A percentile compares a stretch with the other conserved stretches of the same genome.
Evolutionary conservation across 1,139 yeast species (phyloP).

Genomic region (Yarrowia galli): DNA sequence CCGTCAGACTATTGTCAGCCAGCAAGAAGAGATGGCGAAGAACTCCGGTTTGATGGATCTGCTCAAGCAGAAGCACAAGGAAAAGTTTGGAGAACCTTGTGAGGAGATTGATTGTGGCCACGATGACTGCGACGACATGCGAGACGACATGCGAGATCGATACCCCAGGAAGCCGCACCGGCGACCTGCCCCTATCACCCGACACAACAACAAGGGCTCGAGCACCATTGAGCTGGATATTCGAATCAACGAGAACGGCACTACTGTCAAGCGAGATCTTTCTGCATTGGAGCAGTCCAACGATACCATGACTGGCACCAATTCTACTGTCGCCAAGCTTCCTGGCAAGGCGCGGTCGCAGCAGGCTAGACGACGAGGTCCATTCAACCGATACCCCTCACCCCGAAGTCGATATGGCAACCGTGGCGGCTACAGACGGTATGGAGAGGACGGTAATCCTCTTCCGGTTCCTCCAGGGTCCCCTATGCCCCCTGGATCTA

Average conservation of each 20-base stretch:
- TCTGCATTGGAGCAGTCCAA: background rate
- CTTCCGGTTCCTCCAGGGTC: background rate
- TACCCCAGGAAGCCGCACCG: background rate
- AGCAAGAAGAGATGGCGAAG: conserved; percentile 20
- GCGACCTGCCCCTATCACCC: conserved; percentile 3
- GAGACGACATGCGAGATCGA: conserved; percentile 11
- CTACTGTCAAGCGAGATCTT: conserved; percentile 29
- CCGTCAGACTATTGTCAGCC: conserved; percentile 19
- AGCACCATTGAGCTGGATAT: conserved; percentile 30
- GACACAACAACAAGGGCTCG: conserved; percentile 17
- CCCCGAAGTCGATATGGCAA: conserved; percentile 6
- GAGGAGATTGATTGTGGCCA: conserved; percentile 30
- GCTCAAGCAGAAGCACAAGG: conserved; percentile 13
- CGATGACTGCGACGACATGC: conserved; percentile 31
- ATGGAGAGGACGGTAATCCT: conserved; percentile 12
- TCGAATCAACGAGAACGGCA: conserved; percentile 29
- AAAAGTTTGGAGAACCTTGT: conserved; percentile 22
- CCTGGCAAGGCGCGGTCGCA: conserved; percentile 19
- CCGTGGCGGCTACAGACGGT: conserved; percentile 23
- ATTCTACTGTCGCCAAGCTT: background rate
- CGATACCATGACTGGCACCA: background rate
- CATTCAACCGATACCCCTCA: conserved; percentile 8
- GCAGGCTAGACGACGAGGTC: conserved; percentile 9
- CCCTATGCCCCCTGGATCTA: background rate
- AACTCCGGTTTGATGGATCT: conserved; percentile 6